phyloP scores from a whole-genome alignment of 1,284 basidiomycete genomes.

The Erythrobasidium hasegawianum region DNA sequence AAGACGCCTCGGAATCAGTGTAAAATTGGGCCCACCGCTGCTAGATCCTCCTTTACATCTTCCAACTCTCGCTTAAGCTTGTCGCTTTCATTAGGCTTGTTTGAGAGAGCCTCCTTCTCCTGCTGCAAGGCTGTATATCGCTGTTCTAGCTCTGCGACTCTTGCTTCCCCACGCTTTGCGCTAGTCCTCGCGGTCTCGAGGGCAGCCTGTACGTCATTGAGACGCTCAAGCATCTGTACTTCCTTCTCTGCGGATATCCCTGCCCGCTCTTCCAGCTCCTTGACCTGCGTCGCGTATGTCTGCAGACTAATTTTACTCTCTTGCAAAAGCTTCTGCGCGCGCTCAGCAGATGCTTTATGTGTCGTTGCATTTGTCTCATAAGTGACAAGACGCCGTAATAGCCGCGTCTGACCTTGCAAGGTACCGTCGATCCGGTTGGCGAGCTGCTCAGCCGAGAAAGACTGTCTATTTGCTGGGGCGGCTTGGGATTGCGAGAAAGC shows the following conservation, averaged over 20 bases:
- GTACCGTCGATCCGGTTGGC: constrained; percentile 29
- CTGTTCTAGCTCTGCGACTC: constrained; percentile 31
- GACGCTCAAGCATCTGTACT: constrained; percentile 41
- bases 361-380: constrained; percentile 32
- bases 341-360: constrained; percentile 20
- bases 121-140: constrained; percentile 22
- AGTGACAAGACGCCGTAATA: constrained; percentile 29
- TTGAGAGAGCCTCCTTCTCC: constrained; percentile 6
- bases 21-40: constrained; percentile 19
- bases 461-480: constrained; percentile 4
- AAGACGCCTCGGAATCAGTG: too few species aligned
- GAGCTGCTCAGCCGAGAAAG: constrained; percentile 34
- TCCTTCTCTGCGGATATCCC: constrained; percentile 37
- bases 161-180: constrained; percentile 36
- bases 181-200: constrained; percentile 34
- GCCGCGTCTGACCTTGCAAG: constrained; percentile 28
- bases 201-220: constrained; percentile 39
- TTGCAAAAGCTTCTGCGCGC: constrained; percentile 28
- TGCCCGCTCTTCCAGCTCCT: constrained; percentile 41
- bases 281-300: constrained; percentile 36
- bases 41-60: constrained; percentile 40
- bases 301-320: constrained; percentile 16
- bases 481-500: constrained; percentile 30
- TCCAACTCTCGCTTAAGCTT: constrained; percentile 22
- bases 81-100: constrained; percentile 1